These are phyloP conservation scores for Pseudopyricularia javanii DNA, from an alignment of 2,329 filamentous ascomycete genomes.

Conservation along the genomic window DNA sequence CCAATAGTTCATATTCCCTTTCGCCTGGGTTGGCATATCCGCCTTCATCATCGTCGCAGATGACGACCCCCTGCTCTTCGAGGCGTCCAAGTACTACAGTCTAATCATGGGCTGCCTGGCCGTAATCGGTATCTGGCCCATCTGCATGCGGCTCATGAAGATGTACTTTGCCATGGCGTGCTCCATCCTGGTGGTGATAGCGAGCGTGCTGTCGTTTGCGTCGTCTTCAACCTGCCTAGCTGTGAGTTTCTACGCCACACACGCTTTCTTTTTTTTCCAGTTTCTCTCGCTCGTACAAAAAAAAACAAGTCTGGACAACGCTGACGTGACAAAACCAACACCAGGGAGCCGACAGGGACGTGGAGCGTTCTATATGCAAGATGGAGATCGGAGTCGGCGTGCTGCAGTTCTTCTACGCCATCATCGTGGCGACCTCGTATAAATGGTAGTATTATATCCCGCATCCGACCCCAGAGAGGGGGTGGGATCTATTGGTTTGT, in stretches of 20 bases:
- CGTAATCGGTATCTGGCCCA: conserved; percentile 1
- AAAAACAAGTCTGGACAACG: too few species aligned
- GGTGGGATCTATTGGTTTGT: neutral
- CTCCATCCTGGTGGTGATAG: neutral
- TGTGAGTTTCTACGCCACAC: neutral
- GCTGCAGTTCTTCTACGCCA: conserved; percentile 1
- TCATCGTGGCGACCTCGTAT: conserved; percentile 2
- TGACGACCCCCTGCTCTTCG: neutral
- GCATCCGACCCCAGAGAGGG: neutral
- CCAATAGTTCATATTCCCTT: conserved; percentile 1
- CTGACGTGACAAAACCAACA: neutral
- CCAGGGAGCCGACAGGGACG: neutral
- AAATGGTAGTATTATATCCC: conserved; percentile 3
- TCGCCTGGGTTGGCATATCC: conserved; percentile 2
- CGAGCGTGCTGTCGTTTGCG: conserved; percentile 1
- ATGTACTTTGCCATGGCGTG: conserved; percentile 2
- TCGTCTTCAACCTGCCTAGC: conserved; percentile 1
- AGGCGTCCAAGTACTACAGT: conserved; percentile 4
- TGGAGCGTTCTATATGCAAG: conserved; percentile 1
- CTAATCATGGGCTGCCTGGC: conserved; percentile 1
- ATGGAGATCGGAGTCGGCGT: conserved; percentile 3
- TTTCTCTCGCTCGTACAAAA: too few species aligned
- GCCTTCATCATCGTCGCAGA: conserved; percentile 3
- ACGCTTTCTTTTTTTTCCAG: neutral
- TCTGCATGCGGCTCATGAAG: neutral